Percentiles rank a stretch among this genome's conserved stretches.
phyloP scores from a whole-genome alignment of 2,329 filamentous ascomycete species.

The Cryoendolithus antarcticus region DNA sequence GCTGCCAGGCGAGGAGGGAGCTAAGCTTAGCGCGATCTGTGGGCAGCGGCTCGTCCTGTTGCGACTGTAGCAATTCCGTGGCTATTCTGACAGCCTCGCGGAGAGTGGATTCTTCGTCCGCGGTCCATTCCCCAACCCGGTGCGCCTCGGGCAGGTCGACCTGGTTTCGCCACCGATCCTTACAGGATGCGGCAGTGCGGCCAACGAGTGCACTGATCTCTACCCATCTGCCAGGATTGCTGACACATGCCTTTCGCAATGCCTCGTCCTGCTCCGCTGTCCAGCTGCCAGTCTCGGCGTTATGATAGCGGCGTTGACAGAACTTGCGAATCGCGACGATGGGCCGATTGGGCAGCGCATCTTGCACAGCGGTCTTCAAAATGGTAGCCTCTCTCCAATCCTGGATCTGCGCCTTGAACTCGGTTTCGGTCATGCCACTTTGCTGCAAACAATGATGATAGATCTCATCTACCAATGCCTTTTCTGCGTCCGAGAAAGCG shows the following conservation, averaged over 20 bases:
- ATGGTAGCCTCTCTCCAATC: slow-evolving; percentile 21
- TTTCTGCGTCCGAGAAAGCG: slow-evolving; percentile 11
- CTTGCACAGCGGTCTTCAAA: slow-evolving; percentile 17
- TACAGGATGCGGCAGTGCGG: slow-evolving; percentile 52
- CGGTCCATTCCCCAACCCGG: slow-evolving; percentile 45
- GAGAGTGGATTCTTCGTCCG: slow-evolving; percentile 40
- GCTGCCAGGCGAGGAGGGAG: too few relatives aligned
- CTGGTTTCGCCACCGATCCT: slow-evolving; percentile 60
- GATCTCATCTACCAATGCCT: slow-evolving; percentile 14
- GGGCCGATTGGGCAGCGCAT: slow-evolving; percentile 22
- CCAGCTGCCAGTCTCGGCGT: slow-evolving; percentile 49
- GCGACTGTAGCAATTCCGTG: too few relatives aligned
- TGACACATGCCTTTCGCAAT: slow-evolving; percentile 35
- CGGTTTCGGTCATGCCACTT: slow-evolving; percentile 8
- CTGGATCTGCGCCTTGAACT: slow-evolving; percentile 12
- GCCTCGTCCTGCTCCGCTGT: slow-evolving; percentile 45
- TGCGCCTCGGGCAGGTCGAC: slow-evolving; percentile 45
- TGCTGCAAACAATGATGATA: slow-evolving; percentile 12
- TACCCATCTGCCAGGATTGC: slow-evolving; percentile 47
- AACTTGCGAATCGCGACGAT: slow-evolving; percentile 26
- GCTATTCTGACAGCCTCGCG: slow-evolving; percentile 35
- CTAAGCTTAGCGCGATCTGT: too few relatives aligned
- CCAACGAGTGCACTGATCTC: slow-evolving; percentile 50
- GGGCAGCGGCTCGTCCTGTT: too few relatives aligned
- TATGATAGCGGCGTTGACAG: slow-evolving; percentile 53